Percentiles rank a stretch among this genome's conserved stretches.
Conservation (phyloP, 2,329 filamentous ascomycete species). For the Colletotrichum sp. region DNA sequence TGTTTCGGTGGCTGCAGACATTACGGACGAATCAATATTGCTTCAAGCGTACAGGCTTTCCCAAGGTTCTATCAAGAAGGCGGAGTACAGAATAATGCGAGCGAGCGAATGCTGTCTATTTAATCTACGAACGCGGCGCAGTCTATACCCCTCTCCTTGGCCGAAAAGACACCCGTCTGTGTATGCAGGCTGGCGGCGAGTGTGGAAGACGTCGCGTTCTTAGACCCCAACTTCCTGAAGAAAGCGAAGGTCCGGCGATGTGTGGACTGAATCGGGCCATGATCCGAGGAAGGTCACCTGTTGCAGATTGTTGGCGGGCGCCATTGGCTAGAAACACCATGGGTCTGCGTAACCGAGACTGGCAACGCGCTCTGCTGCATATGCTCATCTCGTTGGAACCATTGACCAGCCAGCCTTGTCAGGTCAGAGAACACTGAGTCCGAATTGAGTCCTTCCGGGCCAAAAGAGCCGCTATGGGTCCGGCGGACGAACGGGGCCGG, state of each 20-base stretch:
- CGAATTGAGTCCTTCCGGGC: not conserved
- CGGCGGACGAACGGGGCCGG: not conserved
- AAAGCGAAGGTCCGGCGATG: not conserved
- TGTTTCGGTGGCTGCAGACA: not conserved
- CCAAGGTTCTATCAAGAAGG: not conserved
- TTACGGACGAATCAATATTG: not conserved
- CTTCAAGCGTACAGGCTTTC: not conserved
- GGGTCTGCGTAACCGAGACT: not conserved
- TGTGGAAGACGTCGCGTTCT: not conserved
- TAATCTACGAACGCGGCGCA: not conserved
- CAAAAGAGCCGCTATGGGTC: not conserved
- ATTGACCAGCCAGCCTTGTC: not conserved
- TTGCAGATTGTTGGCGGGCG: not conserved
- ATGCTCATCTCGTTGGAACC: not conserved
- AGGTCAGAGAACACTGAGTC: not conserved
- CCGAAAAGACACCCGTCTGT: not conserved
- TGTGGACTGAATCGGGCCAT: not conserved
- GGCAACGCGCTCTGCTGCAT: not conserved
- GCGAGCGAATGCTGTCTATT: not conserved
- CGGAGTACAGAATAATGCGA: not conserved
- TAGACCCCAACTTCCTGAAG: not conserved
- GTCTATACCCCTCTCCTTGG: not conserved
- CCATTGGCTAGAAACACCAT: not conserved
- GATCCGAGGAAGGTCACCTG: not conserved
- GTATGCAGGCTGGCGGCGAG: not conserved